Percentiles rank a stretch among this genome's conserved stretches.
Evolutionary conservation across 164 flowering plant species (phyloP).

Genomic region (Kingdonia uniflora): DNA sequence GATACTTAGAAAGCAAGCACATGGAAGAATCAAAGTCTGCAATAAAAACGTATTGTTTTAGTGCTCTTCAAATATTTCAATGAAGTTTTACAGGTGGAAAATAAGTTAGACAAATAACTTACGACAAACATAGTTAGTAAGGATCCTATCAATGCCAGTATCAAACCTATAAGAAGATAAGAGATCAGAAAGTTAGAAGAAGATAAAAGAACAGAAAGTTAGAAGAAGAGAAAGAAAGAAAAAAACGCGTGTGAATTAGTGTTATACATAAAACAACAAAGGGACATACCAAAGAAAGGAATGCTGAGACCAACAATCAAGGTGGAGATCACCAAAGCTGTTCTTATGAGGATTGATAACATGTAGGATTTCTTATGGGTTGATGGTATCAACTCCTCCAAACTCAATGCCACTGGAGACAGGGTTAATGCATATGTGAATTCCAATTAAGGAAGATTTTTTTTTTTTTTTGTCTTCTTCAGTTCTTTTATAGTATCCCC

Average conservation of each 20-base stretch:
- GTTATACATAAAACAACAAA: background rate
- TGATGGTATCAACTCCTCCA: conserved; percentile 90
- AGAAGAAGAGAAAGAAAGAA: no score
- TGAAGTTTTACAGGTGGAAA: conserved; percentile 35
- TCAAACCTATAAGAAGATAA: no score
- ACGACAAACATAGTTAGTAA: no score
- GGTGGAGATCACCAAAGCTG: conserved; percentile 72
- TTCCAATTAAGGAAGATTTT: conserved; percentile 38
- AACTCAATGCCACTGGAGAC: conserved; percentile 83
- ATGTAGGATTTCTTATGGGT: conserved; percentile 40
- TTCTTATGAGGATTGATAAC: conserved; percentile 63
- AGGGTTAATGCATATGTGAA: conserved; percentile 80
- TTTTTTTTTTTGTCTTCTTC: no score
- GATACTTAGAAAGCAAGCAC: conserved; percentile 78
- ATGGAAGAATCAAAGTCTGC: conserved; percentile 89
- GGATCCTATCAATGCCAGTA: no score
- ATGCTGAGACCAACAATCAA: conserved; percentile 57
- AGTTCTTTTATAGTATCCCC: no score
- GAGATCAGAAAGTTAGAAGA: no score
- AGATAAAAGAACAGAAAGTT: no score
- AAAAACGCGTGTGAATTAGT: no score
- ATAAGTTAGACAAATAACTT: conserved; percentile 18
- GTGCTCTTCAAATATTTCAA: no score
- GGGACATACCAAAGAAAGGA: conserved; percentile 78
- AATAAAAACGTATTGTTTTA: background rate